A percentile compares a stretch with the other conserved stretches of the same genome.
These are phyloP conservation scores for Backusella circina DNA, from an alignment of 192 early-diverging fungal species.

Conservation along the genomic window DNA sequence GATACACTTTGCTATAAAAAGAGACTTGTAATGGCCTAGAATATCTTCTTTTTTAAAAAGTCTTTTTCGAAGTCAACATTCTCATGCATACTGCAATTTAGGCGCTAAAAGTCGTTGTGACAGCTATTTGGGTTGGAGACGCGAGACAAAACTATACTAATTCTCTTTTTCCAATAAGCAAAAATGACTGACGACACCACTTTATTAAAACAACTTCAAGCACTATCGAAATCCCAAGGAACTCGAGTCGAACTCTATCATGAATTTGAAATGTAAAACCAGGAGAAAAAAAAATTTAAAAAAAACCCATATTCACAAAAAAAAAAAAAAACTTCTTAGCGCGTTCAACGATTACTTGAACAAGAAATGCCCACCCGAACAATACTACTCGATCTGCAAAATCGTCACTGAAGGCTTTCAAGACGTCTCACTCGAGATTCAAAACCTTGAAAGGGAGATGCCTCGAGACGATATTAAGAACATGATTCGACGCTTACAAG, in stretches of 20 bases:
- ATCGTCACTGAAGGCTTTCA: conserved; percentile 42
- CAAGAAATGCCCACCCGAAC: conserved; percentile 22
- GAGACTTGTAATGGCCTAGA: too few species aligned
- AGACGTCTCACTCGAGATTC: conserved; percentile 33
- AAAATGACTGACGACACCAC: background rate
- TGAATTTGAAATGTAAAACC: conserved; percentile 33
- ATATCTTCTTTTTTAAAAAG: too few species aligned
- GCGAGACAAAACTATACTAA: too few species aligned
- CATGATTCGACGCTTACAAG: conserved; percentile 26
- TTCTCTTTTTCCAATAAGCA: too few species aligned
- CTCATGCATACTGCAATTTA: too few species aligned
- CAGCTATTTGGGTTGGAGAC: too few species aligned
- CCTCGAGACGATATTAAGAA: conserved; percentile 9
- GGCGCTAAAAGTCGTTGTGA: too few species aligned
- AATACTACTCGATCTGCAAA: conserved; percentile 36
- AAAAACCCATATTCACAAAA: background rate
- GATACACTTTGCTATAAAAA: too few species aligned
- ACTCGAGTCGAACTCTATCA: conserved; percentile 27
- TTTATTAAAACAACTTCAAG: conserved; percentile 11
- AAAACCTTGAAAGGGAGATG: conserved; percentile 21
- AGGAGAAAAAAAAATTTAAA: background rate
- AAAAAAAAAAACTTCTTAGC: conserved; percentile 1
- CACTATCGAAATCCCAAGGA: conserved; percentile 19
- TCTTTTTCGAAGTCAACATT: too few species aligned
- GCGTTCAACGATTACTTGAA: conserved; percentile 33